phyloP scores from a whole-genome alignment of 2,329 filamentous ascomycete species.

The Herpotrichia juniperi region DNA sequence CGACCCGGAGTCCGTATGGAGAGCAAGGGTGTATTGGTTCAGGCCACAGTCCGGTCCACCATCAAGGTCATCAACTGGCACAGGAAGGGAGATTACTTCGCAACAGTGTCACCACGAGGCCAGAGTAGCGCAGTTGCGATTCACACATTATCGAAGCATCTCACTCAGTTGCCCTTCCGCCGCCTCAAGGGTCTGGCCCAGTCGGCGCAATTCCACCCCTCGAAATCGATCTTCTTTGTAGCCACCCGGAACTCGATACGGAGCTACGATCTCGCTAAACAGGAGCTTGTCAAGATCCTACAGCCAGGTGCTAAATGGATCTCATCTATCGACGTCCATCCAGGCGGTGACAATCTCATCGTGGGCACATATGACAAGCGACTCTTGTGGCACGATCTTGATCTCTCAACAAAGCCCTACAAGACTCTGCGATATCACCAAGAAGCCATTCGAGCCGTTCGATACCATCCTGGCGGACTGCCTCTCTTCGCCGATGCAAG shows the following conservation, averaged over 20 bases:
- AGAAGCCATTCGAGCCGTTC: conserved; percentile 88
- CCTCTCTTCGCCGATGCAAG: conserved; percentile 94
- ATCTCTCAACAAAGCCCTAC: conserved; percentile 87
- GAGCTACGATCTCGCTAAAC: conserved; percentile 89
- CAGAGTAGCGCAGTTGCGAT: conserved; percentile 85
- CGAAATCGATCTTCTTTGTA: conserved; percentile 91
- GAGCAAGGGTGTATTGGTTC: conserved; percentile 78
- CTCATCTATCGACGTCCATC: conserved; percentile 90
- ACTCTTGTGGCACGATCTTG: conserved; percentile 95
- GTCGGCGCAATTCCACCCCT: conserved; percentile 92
- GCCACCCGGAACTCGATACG: conserved; percentile 93
- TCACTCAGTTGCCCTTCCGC: conserved; percentile 93
- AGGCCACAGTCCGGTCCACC: conserved; percentile 77
- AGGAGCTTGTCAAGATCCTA: conserved; percentile 90
- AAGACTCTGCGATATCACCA: conserved; percentile 96
- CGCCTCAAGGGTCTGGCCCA: conserved; percentile 77
- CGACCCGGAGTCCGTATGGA: conserved; percentile 77
- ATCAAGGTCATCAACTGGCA: conserved; percentile 95
- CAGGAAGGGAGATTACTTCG: conserved; percentile 90
- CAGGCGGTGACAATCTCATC: conserved; percentile 90
- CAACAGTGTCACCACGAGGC: conserved; percentile 83
- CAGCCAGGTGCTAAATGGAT: conserved; percentile 96
- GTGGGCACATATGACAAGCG: conserved; percentile 94
- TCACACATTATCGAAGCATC: conserved; percentile 92
- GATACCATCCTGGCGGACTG: conserved; percentile 77